Percentiles rank a stretch among this genome's conserved stretches.
Evolutionary conservation across 2,329 filamentous ascomycete genomes (phyloP).

Genomic region (Exserohilum turcica): DNA sequence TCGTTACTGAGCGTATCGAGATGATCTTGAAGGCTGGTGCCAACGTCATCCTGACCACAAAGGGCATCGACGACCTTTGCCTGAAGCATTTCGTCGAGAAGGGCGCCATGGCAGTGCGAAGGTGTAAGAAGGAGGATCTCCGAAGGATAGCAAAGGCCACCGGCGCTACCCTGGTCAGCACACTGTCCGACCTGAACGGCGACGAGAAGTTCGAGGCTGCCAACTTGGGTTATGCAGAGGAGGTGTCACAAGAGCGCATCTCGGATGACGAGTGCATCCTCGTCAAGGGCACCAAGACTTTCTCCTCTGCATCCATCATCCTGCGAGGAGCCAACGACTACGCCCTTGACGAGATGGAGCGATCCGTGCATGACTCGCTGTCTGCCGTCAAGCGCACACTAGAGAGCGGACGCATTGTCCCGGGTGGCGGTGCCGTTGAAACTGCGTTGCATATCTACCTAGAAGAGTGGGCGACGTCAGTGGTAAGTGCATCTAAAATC

Average conservation of each 20-base stretch:
- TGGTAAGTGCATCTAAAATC: constrained; percentile 59
- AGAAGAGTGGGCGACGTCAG: constrained; percentile 96
- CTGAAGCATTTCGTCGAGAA: constrained; percentile 93
- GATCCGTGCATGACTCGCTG: constrained; percentile 94
- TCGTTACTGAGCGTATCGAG: constrained; percentile 91
- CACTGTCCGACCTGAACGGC: constrained; percentile 93
- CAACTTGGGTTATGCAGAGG: constrained; percentile 87
- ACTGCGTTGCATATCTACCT: constrained; percentile 99
- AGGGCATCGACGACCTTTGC: constrained; percentile 96
- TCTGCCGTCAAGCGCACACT: constrained; percentile 96
- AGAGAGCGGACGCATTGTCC: constrained; percentile 95
- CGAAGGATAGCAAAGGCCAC: constrained; percentile 95
- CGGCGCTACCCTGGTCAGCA: constrained; percentile 89
- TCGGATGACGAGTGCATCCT: constrained; percentile 98
- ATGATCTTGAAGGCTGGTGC: constrained; percentile 97
- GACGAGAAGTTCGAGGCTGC: constrained; percentile 95
- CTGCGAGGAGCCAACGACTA: constrained; percentile 95
- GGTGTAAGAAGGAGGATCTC: constrained; percentile 98
- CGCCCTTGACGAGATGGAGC: constrained; percentile 98
- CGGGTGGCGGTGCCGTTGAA: constrained; percentile 94
- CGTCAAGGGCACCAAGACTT: constrained; percentile 92
- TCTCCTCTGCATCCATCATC: constrained; percentile 93
- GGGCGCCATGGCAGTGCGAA: constrained; percentile 91
- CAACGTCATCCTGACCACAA: constrained; percentile 95
- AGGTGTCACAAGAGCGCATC: constrained; percentile 97